phyloP scores from a whole-genome alignment of 164 flowering plant genomes.

The Umbellularia californica region DNA sequence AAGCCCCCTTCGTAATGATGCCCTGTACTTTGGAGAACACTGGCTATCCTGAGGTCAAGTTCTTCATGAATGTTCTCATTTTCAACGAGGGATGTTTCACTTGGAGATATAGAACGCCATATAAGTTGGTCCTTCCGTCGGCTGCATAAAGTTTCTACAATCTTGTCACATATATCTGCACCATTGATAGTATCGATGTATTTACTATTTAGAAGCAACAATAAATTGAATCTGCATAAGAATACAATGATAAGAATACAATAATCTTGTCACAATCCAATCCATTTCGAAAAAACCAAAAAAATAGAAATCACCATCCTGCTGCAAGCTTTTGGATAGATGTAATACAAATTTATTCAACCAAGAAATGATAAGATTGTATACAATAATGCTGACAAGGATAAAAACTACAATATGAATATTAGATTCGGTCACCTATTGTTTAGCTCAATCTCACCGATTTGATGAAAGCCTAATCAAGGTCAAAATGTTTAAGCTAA shows the following conservation, averaged over 20 bases:
- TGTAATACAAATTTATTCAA: background rate
- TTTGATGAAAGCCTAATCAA: too few relatives aligned
- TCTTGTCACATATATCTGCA: constrained; percentile 86
- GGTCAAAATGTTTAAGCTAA: too few relatives aligned
- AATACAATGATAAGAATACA: too few relatives aligned
- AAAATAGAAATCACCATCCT: background rate
- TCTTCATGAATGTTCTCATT: constrained; percentile 62
- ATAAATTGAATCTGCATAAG: too few relatives aligned
- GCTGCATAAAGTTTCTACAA: constrained; percentile 81
- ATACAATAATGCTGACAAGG: too few relatives aligned
- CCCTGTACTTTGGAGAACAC: constrained; percentile 92
- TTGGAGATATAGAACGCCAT: constrained; percentile 39
- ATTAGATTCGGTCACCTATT: too few relatives aligned
- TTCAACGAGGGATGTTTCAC: constrained; percentile 45
- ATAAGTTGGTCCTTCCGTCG: constrained; percentile 57
- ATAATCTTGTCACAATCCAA: too few relatives aligned
- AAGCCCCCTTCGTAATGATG: constrained; percentile 85
- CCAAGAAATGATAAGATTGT: background rate
- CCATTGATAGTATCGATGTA: background rate
- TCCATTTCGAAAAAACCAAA: too few relatives aligned
- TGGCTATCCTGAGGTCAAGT: constrained; percentile 79
- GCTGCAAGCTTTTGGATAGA: background rate
- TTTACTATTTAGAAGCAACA: background rate
- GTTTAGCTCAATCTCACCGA: too few relatives aligned
- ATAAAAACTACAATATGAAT: too few relatives aligned